Conservation (phyloP, 345 rosid genomes). For the Streptanthus diversifolius region DNA sequence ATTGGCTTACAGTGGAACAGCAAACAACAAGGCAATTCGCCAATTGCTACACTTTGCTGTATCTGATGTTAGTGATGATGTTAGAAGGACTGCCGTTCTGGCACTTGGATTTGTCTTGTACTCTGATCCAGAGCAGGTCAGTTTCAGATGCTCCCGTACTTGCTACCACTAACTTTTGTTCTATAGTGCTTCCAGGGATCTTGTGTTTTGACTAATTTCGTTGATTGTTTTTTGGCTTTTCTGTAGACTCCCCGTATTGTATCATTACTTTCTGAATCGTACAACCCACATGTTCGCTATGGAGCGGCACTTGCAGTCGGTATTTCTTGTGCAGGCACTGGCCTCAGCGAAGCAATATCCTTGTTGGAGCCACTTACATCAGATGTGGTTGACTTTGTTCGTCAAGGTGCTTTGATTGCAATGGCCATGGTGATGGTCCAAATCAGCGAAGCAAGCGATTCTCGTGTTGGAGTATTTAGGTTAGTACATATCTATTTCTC, state of each 20-base stretch:
- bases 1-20: slow-evolving; percentile 95
- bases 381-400: slow-evolving; percentile 98
- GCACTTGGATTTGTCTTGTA: slow-evolving; percentile 98
- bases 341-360: slow-evolving; percentile 97
- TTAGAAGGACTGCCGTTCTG: slow-evolving; percentile 95
- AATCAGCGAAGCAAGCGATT: slow-evolving; percentile 91
- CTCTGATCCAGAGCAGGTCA: slow-evolving; percentile 96
- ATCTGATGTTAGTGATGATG: slow-evolving; percentile 98
- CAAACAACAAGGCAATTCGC: slow-evolving; percentile 98
- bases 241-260: slow-evolving; percentile 97
- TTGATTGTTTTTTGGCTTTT: background rate
- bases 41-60: slow-evolving; percentile 99
- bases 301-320: slow-evolving; percentile 99
- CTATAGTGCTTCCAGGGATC: background rate
- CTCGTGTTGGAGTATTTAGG: slow-evolving; percentile 98
- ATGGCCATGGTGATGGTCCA: slow-evolving; percentile 99
- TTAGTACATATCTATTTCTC: slow-evolving; percentile 24
- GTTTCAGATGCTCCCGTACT: slow-evolving; percentile 10
- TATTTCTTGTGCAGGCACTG: slow-evolving; percentile 99
- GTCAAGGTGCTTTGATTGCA: slow-evolving; percentile 99
- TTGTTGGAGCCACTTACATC: slow-evolving; percentile 95
- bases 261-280: slow-evolving; percentile 90
- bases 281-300: slow-evolving; percentile 98
- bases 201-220: slow-evolving; percentile 5
- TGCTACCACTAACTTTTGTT: background rate